A percentile compares a stretch with the other conserved stretches of the same genome.
Conservation (phyloP, 176 grass and related monocot species). For the Cocos nucifera region DNA sequence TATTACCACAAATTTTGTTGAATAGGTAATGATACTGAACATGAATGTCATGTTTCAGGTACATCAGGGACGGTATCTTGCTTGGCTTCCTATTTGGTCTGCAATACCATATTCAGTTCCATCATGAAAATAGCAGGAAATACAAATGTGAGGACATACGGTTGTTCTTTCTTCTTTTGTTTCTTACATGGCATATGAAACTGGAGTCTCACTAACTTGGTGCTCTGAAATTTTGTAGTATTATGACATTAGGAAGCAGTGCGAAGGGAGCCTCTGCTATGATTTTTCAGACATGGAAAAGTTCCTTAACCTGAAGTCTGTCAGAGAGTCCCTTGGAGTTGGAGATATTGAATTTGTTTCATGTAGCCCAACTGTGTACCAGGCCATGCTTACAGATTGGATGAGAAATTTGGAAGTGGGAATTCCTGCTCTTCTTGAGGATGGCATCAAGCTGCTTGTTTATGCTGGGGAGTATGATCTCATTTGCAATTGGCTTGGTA, state of each 20-base stretch:
- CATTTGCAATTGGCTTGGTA: constrained; percentile 93
- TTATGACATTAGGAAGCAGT: constrained; percentile 88
- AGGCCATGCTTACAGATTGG: constrained; percentile 78
- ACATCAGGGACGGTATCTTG: constrained; percentile 80
- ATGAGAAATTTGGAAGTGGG: constrained; percentile 96
- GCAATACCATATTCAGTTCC: constrained; percentile 75
- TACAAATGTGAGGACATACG: constrained; percentile 49
- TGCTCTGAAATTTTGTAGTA: constrained; percentile 33
- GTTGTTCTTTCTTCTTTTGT: neutral
- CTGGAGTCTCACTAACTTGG: neutral
- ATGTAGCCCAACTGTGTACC: constrained; percentile 73
- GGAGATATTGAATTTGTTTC: constrained; percentile 79
- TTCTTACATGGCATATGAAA: neutral
- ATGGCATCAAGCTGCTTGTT: constrained; percentile 60
- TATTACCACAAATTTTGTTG: too few relatives aligned
- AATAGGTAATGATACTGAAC: too few relatives aligned
- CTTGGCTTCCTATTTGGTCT: constrained; percentile 67
- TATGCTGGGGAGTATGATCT: constrained; percentile 97
- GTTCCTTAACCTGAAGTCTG: constrained; percentile 64
- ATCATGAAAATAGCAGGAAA: constrained; percentile 60
- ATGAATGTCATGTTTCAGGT: constrained; percentile 25
- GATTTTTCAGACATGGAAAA: constrained; percentile 87
- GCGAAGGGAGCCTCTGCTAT: constrained; percentile 71
- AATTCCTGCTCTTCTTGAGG: constrained; percentile 81
- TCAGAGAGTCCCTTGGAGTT: constrained; percentile 74